phyloP scores from a whole-genome alignment of 202 grass and related monocot genomes.

The Bolboschoenoplectus hybrid region DNA sequence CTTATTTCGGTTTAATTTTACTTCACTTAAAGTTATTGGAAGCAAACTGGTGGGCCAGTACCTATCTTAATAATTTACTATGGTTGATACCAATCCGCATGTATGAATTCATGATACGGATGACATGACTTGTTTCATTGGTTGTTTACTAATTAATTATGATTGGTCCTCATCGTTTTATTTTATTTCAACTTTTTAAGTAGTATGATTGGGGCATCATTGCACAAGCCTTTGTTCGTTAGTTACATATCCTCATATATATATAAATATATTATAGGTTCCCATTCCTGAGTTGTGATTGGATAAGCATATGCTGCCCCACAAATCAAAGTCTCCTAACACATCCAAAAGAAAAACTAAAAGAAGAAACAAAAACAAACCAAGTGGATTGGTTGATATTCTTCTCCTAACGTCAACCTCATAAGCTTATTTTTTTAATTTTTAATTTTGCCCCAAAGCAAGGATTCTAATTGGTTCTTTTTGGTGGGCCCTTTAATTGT shows the following conservation, averaged over 20 bases:
- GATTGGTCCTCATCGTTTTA: not conserved
- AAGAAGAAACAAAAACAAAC: not conserved
- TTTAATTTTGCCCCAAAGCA: not conserved
- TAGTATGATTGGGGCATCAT: conserved; percentile 29
- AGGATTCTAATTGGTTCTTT: not conserved
- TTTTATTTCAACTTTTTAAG: not conserved
- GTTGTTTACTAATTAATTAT: not conserved
- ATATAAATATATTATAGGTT: not conserved
- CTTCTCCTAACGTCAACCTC: not conserved
- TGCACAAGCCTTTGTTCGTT: conserved; percentile 13
- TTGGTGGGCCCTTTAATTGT: not conserved
- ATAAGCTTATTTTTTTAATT: not conserved
- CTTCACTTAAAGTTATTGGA: too few relatives aligned
- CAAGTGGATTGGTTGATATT: conserved; percentile 29
- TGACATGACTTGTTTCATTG: not conserved
- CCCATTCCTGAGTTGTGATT: conserved; percentile 17
- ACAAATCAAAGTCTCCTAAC: conserved; percentile 16
- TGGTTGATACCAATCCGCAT: not conserved
- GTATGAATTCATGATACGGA: not conserved
- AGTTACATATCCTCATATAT: not conserved
- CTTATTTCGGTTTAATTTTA: too few relatives aligned
- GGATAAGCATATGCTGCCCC: not conserved
- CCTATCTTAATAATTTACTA: not conserved
- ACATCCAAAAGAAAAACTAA: not conserved
- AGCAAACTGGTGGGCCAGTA: not conserved